Base-by-base conservation (phyloP, 2,329 filamentous ascomycete genomes). In the Cadophora malorum region DNA sequence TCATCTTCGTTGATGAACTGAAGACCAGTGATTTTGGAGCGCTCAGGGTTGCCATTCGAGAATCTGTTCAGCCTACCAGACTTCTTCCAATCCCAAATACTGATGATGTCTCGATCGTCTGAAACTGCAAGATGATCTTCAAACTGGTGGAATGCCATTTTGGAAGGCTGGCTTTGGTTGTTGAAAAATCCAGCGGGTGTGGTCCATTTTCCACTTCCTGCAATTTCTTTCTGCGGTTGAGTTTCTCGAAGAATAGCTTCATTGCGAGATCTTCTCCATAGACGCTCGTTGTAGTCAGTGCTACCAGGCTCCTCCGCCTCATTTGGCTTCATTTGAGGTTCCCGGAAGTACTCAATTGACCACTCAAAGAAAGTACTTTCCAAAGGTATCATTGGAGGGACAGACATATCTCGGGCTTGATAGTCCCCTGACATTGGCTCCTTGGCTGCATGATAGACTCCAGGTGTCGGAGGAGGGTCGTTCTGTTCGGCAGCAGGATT, bases 1-100 rank as follows among this genome's bases (percentile, higher is more conserved):
- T 99, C 96, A 75, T 99, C 96, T 79, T 99, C 96, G 74, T 99
- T 99, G 82, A 99, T 97, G 79, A 98, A 97, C 66, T 94, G 92
- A 78, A 97, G 90, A 78, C 98, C 94, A 64, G 94, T 97, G 75
- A 99, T 97, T 74, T 90, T 93, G 31, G 94, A 97, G 2, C 94
- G 93, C 38, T 90, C 85, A 0, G 96, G 96, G 75, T 99, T 99
- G 60, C 93, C 94, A 76, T 98, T 98, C 33, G 92, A 96, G 80
- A 99, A 99, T 65, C 91, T 90, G 77, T 89, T 92, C 71, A 97
- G 83, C 41, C 90, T 88, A 61, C 85, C 86, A 72, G 91, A 88
- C 65, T 87, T 88, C 79, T 93, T 90, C 91, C 94, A 99, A 79
- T 99, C 96, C 92, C 96, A 98, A 35, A 99, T 88, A 67, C 88